Evolutionary conservation across 352 stramenopile genomes (phyloP), one percentile per base, ranked within the genome.

Genomic region (Plasmopara muralis): DNA sequence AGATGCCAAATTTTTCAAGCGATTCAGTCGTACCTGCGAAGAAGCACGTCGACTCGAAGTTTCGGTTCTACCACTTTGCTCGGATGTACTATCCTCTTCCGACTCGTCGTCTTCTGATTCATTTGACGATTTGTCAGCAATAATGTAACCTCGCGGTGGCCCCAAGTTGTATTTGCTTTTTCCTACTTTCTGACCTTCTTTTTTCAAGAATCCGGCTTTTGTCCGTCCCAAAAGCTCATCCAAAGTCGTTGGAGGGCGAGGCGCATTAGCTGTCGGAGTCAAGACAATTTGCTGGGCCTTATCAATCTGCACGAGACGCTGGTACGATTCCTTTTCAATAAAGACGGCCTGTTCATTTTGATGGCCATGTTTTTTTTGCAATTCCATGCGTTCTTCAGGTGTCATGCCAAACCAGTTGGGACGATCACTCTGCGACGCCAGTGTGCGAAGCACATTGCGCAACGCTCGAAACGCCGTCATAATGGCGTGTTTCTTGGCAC

Each of bases 391-490:
- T 39, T 72, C 55, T 0, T 65, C 53, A 5, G 62, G 59, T 3
- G 63, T 53, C 66, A 75, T 75, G 0, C 45, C 52, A 31, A 75
- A 75, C 66, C 66, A 75, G 34, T 70, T 62, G 4, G 66, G 66
- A 38, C 59, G 62, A 39, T 72, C 55, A 41, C 50, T 62, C 33
- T 57, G 40, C 25, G 63, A 67, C 41, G 59, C 55, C 34, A 70
- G 44, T 28, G 60, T 59, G n/a, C 57, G 50, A 0, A 75, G 62
- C 12, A 72, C 60, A 33, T 37, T 55, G 9, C 55, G 60, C 30
- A 75, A 43, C 9, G 55, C 67, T 43, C 54, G 49, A 38, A 75
- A 75, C 14, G 59, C 62, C 46, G 56, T 61, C 50, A 68, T 56
- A 18, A 75, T 64, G 31, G 55, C 53, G 30, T 65, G 52, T 40